Base-by-base conservation (phyloP, 495 filamentous ascomycete genomes). In the Talaromyces thailandensis region DNA sequence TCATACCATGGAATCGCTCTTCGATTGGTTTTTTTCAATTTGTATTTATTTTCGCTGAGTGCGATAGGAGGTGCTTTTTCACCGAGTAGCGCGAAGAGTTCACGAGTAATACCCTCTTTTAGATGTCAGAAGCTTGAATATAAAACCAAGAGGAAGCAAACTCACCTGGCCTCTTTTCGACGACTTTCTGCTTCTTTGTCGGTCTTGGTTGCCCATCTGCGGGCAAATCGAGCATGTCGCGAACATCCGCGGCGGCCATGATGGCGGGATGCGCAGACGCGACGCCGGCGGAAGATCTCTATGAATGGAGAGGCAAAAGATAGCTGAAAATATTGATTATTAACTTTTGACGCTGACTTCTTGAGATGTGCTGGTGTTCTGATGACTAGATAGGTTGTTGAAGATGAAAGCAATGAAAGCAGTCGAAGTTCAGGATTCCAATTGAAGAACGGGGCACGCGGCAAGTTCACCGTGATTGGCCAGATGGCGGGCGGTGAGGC, bases 141-240 rank as follows among this genome's bases (percentile, higher is more conserved):
- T 9, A 50, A 4, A 14, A 62, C 2, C 16, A 31, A 18, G 78
- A 75, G 60, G 78, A 64, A 81, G 74, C 24, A 73, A 73, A 75
- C 68, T 76, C 67, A 82, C 86, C 90, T 69, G 87, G 89, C 65
- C 90, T 84, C 64, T 86, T 85, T 60, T 84, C 84, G 6, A 80
- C 78, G 0, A 83, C 82, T 70, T 91, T 93, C 70, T 88, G 86
- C 69, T 93, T 93, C 76, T 95, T 95, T 55, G 82, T 73, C 11
- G 88, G 86, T 61, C 82, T 79, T 45, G 83, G 76, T 64, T 83
- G 76, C 64, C 83, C 84, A 68, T 88, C 80, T 61, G 77, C 81
- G 58, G 90, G 86, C 69, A 95, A 78, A 73, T 91, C 88, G 74
- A 96, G 87, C 73, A 96, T 90, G 75, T 96, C 92, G 75, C 89